phyloP scores from a whole-genome alignment of 1,284 basidiomycete genomes.

The Ceratobasidium sp. region DNA sequence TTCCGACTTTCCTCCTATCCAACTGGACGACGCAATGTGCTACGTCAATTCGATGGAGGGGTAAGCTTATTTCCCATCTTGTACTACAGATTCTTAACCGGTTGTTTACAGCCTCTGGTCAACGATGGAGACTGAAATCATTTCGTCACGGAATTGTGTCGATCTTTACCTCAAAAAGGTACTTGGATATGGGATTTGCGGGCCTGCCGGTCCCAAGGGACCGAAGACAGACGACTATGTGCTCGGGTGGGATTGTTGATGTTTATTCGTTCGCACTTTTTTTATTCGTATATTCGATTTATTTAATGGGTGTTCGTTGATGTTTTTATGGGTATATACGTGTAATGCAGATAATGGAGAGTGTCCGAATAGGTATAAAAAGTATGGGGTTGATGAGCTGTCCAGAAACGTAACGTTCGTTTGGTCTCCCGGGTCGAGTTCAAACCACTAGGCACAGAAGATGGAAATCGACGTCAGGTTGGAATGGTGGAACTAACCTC shows the following conservation, averaged over 20 bases:
- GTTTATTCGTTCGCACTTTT: neutral
- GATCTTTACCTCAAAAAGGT: constrained; percentile 79
- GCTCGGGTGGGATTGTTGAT: constrained; percentile 52
- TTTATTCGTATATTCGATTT: too few species aligned
- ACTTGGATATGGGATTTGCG: constrained; percentile 73
- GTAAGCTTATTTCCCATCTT: constrained; percentile 58
- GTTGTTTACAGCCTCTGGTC: constrained; percentile 71
- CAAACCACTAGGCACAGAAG: too few species aligned
- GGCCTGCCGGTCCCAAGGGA: constrained; percentile 36
- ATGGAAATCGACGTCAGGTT: too few species aligned
- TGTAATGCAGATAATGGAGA: neutral
- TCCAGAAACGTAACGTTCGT: too few species aligned
- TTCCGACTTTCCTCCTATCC: constrained; percentile 77
- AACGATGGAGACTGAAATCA: constrained; percentile 92
- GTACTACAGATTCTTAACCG: neutral
- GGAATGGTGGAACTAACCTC: too few species aligned
- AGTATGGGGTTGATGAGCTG: too few species aligned
- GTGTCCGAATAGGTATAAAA: too few species aligned
- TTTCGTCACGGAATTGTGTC: constrained; percentile 86
- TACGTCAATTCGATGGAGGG: constrained; percentile 93
- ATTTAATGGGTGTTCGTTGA: neutral
- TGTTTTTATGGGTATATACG: neutral
- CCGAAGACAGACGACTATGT: constrained; percentile 48
- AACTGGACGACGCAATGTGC: constrained; percentile 81
- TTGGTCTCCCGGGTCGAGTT: too few species aligned